A percentile compares a stretch with the other conserved stretches of the same genome.
These are phyloP conservation scores for Cercophora scortea DNA, from an alignment of 495 filamentous ascomycete species.

Conservation along the genomic window DNA sequence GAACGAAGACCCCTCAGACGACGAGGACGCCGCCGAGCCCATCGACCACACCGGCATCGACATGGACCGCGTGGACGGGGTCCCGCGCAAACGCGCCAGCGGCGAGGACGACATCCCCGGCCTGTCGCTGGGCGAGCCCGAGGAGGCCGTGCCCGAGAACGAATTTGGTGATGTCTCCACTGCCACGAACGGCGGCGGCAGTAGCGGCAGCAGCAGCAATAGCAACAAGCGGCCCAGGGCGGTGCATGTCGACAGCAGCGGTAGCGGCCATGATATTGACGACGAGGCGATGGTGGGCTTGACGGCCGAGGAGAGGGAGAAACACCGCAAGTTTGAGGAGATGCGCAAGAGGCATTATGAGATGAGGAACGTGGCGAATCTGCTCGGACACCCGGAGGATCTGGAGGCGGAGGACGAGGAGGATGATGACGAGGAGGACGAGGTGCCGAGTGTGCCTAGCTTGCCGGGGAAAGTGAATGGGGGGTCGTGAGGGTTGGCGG, in stretches of 20 bases:
- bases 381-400: conserved; percentile 65
- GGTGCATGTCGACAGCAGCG: conserved; percentile 61
- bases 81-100: conserved; percentile 6
- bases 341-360: conserved; percentile 94
- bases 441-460: conserved; percentile 21
- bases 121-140: conserved; percentile 88
- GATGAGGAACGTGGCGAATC: conserved; percentile 88
- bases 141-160: conserved; percentile 55
- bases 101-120: conserved; percentile 77
- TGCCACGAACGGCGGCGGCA: too few species aligned
- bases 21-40: conserved; percentile 52
- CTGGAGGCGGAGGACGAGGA: conserved; percentile 29
- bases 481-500: conserved; percentile 4
- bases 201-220: background rate
- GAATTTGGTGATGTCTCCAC: conserved; percentile 16
- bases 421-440: conserved; percentile 8
- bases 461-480: conserved; percentile 13
- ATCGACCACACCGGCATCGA: conserved; percentile 25
- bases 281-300: conserved; percentile 52
- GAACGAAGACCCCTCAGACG: conserved; percentile 69
- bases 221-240: conserved; percentile 38
- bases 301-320: conserved; percentile 72
- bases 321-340: conserved; percentile 85
- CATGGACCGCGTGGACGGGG: conserved; percentile 28
- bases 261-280: conserved; percentile 44